phyloP scores from a whole-genome alignment of 164 flowering plant species.

The Pachysandra terminalis region DNA sequence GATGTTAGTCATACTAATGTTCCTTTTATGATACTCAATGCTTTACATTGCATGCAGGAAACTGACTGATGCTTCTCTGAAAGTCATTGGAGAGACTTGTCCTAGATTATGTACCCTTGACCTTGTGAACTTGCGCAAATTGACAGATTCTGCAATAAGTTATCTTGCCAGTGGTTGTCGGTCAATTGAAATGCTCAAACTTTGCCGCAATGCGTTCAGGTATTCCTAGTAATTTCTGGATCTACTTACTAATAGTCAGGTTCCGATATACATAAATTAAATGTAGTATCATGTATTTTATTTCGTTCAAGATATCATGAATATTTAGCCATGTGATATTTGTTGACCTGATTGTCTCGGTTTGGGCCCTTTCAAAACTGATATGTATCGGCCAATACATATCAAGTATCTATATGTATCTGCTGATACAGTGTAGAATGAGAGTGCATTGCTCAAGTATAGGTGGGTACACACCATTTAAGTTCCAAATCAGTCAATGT shows the following conservation, averaged over 20 bases:
- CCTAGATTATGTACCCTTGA: slow-evolving; percentile 48
- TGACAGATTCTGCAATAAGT: slow-evolving; percentile 65
- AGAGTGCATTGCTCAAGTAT: no score
- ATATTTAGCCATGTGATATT: no score
- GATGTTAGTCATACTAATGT: background rate
- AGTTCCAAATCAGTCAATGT: no score
- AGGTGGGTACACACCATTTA: no score
- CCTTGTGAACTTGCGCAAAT: slow-evolving; percentile 48
- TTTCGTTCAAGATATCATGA: background rate
- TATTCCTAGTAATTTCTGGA: slow-evolving; percentile 12
- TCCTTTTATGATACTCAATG: background rate
- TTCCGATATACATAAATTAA: background rate
- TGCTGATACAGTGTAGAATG: no score
- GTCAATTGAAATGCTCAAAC: slow-evolving; percentile 43
- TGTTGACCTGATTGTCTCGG: no score
- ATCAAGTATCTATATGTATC: no score
- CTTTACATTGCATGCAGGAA: slow-evolving; percentile 45
- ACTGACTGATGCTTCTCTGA: slow-evolving; percentile 69
- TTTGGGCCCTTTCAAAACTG: no score
- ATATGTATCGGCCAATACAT: no score
- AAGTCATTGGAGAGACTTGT: slow-evolving; percentile 56
- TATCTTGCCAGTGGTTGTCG: slow-evolving; percentile 76
- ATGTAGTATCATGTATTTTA: background rate
- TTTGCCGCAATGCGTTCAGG: slow-evolving; percentile 78
- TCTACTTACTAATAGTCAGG: background rate